These are phyloP conservation scores for Acanthamoeba castellanii DNA, from an alignment of 208 protist species.

Conservation along the genomic window DNA sequence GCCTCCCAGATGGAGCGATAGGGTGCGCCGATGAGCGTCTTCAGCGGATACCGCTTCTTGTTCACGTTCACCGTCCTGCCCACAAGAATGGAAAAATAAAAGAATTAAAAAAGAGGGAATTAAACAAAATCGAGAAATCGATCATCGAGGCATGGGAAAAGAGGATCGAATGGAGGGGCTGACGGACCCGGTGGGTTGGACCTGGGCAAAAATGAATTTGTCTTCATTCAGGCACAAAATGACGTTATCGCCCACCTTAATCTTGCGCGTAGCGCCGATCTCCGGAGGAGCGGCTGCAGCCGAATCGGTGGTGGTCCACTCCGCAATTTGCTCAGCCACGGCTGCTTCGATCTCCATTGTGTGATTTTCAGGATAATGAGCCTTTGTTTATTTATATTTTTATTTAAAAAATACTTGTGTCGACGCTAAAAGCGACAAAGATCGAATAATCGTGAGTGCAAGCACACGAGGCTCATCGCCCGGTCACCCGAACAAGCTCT, in stretches of 20 bases:
- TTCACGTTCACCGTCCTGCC: background rate
- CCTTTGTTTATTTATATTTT: too few species aligned
- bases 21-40: constrained; percentile 10
- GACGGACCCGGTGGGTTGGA: background rate
- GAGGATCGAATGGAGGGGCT: background rate
- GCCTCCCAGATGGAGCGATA: constrained; percentile 10
- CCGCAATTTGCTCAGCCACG: too few species aligned
- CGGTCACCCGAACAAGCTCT: too few species aligned
- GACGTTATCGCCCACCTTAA: constrained; percentile 5
- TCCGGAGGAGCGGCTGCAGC: too few species aligned
- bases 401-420: too few species aligned
- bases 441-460: too few species aligned
- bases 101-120: background rate
- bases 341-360: too few species aligned
- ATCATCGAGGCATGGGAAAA: background rate
- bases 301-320: too few species aligned
- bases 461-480: too few species aligned
- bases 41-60: constrained; percentile 7
- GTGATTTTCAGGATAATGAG: too few species aligned
- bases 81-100: background rate
- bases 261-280: background rate
- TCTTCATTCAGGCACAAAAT: constrained; percentile 23
- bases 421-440: too few species aligned
- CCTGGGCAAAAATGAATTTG: background rate
- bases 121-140: background rate